Evolutionary conservation across 148 eudicot species (phyloP).

Genomic region (Talinum fruticosum): DNA sequence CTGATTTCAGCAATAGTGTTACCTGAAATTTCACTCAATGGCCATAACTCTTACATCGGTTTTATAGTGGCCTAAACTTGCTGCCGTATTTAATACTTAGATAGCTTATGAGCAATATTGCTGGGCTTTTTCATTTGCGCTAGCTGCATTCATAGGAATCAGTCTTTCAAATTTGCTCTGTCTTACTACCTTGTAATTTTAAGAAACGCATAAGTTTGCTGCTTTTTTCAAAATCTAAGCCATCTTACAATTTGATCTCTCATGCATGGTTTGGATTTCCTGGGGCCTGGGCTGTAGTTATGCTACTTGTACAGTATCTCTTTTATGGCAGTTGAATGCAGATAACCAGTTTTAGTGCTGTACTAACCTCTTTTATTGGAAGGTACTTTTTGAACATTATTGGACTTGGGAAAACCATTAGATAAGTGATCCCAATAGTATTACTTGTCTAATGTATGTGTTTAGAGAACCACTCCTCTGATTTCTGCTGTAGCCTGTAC

Average conservation of each 20-base stretch:
- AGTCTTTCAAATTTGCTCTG: neutral
- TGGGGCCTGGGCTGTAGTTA: neutral
- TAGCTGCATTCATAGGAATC: neutral
- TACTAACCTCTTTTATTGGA: neutral
- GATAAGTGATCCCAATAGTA: neutral
- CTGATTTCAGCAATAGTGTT: neutral
- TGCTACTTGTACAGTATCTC: neutral
- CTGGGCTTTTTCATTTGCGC: neutral
- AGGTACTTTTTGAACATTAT: neutral
- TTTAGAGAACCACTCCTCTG: neutral
- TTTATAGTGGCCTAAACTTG: neutral
- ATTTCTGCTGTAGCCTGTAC: too few species aligned
- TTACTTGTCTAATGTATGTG: neutral
- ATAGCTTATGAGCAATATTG: neutral
- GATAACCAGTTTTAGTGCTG: neutral
- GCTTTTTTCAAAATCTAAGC: neutral
- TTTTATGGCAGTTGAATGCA: neutral
- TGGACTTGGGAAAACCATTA: neutral
- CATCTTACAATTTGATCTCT: neutral
- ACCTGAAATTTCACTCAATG: neutral
- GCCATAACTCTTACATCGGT: too few species aligned
- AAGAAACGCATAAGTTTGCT: neutral
- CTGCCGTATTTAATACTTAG: neutral
- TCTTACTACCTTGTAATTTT: neutral
- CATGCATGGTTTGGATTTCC: neutral